Evolutionary conservation across 495 filamentous ascomycete species (phyloP).

Genomic region (Aspergillus cavernicola): DNA sequence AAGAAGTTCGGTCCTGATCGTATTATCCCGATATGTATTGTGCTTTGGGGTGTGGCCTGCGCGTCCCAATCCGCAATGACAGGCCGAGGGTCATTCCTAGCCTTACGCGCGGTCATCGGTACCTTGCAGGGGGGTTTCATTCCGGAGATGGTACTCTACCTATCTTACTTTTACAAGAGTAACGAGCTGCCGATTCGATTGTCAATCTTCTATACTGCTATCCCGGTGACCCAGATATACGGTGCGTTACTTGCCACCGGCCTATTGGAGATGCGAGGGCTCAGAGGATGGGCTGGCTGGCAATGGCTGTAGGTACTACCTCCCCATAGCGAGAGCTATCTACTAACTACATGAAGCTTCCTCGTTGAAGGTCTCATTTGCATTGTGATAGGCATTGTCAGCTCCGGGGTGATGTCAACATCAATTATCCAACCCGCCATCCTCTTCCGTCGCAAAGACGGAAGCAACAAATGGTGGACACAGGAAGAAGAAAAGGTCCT

Average conservation of each 20-base stretch:
- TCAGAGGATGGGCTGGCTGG: conserved; percentile 48
- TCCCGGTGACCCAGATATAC: conserved; percentile 32
- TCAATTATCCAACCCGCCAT: conserved; percentile 2
- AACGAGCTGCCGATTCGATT: conserved; percentile 54
- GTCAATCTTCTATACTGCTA: conserved; percentile 45
- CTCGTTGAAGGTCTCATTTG: conserved; percentile 8
- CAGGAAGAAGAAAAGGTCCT: not conserved
- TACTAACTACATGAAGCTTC: not conserved
- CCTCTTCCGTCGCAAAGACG: conserved; percentile 9
- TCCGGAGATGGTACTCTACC: conserved; percentile 36
- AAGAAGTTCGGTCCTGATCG: conserved; percentile 66
- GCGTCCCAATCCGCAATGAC: conserved; percentile 52
- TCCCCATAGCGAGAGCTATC: conserved; percentile 10
- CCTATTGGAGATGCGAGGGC: conserved; percentile 48
- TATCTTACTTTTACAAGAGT: conserved; percentile 53
- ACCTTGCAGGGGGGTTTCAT: conserved; percentile 61
- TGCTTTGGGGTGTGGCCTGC: conserved; percentile 61
- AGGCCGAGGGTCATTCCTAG: conserved; percentile 54
- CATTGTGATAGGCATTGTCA: conserved; percentile 8
- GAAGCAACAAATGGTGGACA: conserved; percentile 7
- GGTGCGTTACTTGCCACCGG: conserved; percentile 49
- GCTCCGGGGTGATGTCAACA: conserved; percentile 1
- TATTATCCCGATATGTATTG: conserved; percentile 70
- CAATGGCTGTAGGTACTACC: conserved; percentile 38
- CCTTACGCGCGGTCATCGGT: conserved; percentile 54